Evolutionary conservation across 257 asterid genomes (phyloP).

Genomic region (Primulina tabacum): DNA sequence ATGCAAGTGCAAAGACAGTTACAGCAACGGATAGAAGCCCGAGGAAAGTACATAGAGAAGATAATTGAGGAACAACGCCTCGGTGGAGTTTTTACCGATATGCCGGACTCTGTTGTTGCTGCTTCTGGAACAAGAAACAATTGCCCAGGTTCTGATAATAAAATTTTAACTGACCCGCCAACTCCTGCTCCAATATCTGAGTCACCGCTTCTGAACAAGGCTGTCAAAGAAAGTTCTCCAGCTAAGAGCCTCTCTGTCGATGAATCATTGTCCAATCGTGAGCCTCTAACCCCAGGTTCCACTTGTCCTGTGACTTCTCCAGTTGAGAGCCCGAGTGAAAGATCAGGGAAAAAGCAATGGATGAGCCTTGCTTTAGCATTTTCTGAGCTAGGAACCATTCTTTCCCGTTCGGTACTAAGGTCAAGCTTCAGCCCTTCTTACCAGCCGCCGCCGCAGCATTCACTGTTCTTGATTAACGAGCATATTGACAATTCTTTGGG

Average conservation of each 20-base stretch:
- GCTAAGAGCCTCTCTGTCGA: constrained; percentile 61
- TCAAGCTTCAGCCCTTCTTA: constrained; percentile 48
- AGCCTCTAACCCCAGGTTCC: constrained; percentile 87
- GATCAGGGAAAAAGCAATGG: constrained; percentile 55
- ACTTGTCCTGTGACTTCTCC: constrained; percentile 42
- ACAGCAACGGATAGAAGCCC: constrained; percentile 91
- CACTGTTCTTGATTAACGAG: constrained; percentile 37
- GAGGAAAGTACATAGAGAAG: constrained; percentile 90
- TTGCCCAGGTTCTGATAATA: constrained; percentile 48
- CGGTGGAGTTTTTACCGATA: constrained; percentile 67
- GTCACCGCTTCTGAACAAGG: constrained; percentile 49
- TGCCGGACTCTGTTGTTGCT: constrained; percentile 25
- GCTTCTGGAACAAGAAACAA: constrained; percentile 27
- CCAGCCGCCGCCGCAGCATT: constrained; percentile 41
- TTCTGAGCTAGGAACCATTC: constrained; percentile 38
- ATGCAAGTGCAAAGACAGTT: constrained; percentile 89
- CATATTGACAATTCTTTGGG: constrained; percentile 33
- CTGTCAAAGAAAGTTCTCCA: constrained; percentile 43
- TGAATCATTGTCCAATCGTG: constrained; percentile 63
- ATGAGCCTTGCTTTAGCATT: constrained; percentile 16
- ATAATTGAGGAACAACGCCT: constrained; percentile 90
- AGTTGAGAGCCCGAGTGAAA: constrained; percentile 46
- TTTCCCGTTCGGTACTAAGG: constrained; percentile 51
- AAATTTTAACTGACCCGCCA: constrained; percentile 49
- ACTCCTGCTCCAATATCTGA: constrained; percentile 87